Conservation (phyloP, 257 asterid genomes). For the Buddleja alternifolia region DNA sequence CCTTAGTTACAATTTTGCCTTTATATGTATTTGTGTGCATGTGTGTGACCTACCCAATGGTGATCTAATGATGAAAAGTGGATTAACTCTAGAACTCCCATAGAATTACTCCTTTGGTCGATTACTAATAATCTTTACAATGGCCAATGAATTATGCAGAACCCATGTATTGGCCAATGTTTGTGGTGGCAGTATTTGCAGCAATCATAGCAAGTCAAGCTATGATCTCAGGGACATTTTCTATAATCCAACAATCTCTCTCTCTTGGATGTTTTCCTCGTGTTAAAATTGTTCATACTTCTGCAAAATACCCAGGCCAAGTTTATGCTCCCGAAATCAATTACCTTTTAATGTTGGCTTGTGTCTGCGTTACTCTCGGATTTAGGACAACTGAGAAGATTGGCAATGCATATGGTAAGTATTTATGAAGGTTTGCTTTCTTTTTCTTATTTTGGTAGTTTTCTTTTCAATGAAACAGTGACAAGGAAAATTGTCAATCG, state of each 20-base stretch:
- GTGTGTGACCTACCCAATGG: too few relatives aligned
- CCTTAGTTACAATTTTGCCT: too few relatives aligned
- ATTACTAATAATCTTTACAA: too few relatives aligned
- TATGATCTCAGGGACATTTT: constrained; percentile 60
- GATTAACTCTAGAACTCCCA: too few relatives aligned
- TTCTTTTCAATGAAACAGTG: too few relatives aligned
- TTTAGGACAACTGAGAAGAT: constrained; percentile 46
- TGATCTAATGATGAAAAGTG: too few relatives aligned
- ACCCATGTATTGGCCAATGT: constrained; percentile 64
- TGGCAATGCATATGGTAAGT: constrained; percentile 64
- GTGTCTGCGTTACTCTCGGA: constrained; percentile 49
- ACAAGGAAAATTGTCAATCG: too few relatives aligned
- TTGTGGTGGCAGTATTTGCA: constrained; percentile 53
- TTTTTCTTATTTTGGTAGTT: too few relatives aligned
- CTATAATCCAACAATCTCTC: constrained; percentile 62
- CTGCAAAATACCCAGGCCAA: constrained; percentile 51
- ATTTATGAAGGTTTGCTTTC: too few relatives aligned
- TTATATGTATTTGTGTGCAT: too few relatives aligned
- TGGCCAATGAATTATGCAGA: constrained; percentile 29
- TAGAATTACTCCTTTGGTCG: too few relatives aligned
- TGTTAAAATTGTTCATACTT: constrained; percentile 57
- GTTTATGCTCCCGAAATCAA: constrained; percentile 60
- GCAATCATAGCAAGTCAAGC: constrained; percentile 69
- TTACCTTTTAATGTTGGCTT: constrained; percentile 57
- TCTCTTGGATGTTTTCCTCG: constrained; percentile 66